phyloP scores from a whole-genome alignment of 139 green algal genomes.

The Chlorella sp. region DNA sequence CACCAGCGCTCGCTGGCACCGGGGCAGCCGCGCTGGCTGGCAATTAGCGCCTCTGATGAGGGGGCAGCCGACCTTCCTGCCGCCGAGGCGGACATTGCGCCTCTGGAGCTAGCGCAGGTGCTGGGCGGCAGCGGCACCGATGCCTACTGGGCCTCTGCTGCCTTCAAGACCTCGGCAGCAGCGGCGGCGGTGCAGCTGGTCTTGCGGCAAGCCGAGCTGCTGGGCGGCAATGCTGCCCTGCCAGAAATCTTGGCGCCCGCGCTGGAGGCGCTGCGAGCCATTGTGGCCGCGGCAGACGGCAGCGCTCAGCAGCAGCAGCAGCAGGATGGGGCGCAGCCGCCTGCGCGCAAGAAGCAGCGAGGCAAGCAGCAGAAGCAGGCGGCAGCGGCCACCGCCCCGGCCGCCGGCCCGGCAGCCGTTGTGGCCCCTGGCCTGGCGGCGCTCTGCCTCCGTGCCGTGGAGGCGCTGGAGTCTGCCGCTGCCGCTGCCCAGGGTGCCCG shows the following conservation, averaged over 20 bases:
- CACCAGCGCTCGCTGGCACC: neutral
- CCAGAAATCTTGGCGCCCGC: slow-evolving; percentile 62
- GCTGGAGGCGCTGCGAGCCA: slow-evolving; percentile 19
- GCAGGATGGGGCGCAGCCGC: neutral
- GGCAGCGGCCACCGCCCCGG: neutral
- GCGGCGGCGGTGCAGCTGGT: slow-evolving; percentile 55
- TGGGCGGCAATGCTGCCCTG: slow-evolving; percentile 43
- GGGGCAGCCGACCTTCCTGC: neutral
- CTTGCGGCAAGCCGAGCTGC: slow-evolving; percentile 22
- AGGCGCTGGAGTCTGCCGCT: slow-evolving; percentile 10
- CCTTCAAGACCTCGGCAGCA: slow-evolving; percentile 45
- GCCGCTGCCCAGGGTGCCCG: slow-evolving; percentile 24
- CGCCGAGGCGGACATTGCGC: slow-evolving; percentile 15
- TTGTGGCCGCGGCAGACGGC: slow-evolving; percentile 2
- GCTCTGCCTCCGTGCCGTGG: slow-evolving; percentile 37
- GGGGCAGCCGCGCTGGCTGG: slow-evolving; percentile 28
- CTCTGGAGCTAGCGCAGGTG: slow-evolving; percentile 22
- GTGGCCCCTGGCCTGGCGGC: slow-evolving; percentile 40
- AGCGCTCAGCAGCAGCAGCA: neutral
- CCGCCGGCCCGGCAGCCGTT: neutral
- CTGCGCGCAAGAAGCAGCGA: neutral
- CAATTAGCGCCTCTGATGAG: neutral
- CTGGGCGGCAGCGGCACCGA: slow-evolving; percentile 1
- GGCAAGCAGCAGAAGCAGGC: slow-evolving; percentile 3
- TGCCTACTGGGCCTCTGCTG: neutral